Base-by-base conservation (phyloP, 345 rosid genomes). In the Hypericum androsaemum region DNA sequence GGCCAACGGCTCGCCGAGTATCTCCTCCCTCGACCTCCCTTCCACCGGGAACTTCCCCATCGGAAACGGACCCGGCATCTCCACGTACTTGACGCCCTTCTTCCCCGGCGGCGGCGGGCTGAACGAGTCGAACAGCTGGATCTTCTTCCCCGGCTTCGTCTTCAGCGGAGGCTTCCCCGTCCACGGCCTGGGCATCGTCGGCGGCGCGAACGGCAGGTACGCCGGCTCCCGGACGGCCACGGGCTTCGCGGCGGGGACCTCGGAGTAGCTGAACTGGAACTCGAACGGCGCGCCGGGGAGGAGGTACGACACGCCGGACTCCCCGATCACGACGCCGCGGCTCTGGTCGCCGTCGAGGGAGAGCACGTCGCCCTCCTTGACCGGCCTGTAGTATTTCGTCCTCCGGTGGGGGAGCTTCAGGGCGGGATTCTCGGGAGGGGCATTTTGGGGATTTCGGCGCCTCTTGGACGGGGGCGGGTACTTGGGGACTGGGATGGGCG, bases 151-250 rank as follows among this genome's bases (percentile, higher is more conserved):
- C 35, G 71, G 64, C 48, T 76, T 22, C 32, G 32, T 75, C 67
- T 84, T 84, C 71, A 90, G 40, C 42, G 98, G 98, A n/a, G 90
- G 87, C 66, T 90, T 90, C 60, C 98, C 98, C 0, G 98, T 90
- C 98, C 98, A 87, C 2, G 98, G 98, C 41, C 98, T 71, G 10
- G 86, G 82, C 98, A 86, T 86, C 39, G 96, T 74, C 48, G 98
- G 98, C 0, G 96, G 96, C 3, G 87, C 96, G 41, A 90, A 90
- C 0, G 98, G 98, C 73, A 86, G 62, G 57, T 79, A 87, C 36
- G 98, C 95, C 41, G 96, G 98, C 65, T 90, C 98, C 0, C 98
- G 83, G 0, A 90, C 82, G 1, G 90, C 96, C n/a, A 82, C 38
- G 3, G 98, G 98, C 42, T 82, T 82, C n/a, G 65, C 89, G 12